Percentiles rank a stretch among this genome's conserved stretches.
These are phyloP conservation scores for Rhizopogon vulgaris DNA, from an alignment of 768 basidiomycete genomes.

Conservation along the genomic window DNA sequence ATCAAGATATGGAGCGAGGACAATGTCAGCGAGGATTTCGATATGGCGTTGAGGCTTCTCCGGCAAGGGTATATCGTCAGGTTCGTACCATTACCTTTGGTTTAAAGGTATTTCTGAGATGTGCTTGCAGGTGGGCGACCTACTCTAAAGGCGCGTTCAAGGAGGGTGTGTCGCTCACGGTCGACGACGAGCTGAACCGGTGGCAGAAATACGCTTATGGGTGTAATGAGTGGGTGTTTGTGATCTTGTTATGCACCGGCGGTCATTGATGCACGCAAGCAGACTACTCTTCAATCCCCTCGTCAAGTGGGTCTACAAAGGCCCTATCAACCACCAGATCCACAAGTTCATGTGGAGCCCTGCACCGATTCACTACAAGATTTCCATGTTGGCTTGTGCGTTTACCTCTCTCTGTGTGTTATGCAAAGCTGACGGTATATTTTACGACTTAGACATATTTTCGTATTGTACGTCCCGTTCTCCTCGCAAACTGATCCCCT, in stretches of 20 bases:
- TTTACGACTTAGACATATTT: conserved; percentile 35
- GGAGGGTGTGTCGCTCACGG: conserved; percentile 86
- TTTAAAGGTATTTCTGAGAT: conserved; percentile 1
- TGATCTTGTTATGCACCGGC: conserved; percentile 10
- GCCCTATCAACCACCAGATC: conserved; percentile 80
- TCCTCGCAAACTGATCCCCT: background rate
- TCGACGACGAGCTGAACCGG: conserved; percentile 84
- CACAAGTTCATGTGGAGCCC: conserved; percentile 70
- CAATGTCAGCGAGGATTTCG: conserved; percentile 65
- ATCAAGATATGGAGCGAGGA: conserved; percentile 67
- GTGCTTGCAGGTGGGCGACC: conserved; percentile 55
- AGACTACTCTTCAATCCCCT: conserved; percentile 85
- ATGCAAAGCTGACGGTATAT: conserved; percentile 1
- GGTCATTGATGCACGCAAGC: conserved; percentile 44
- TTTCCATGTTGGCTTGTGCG: conserved; percentile 51
- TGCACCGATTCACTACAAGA: conserved; percentile 79
- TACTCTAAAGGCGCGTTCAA: conserved; percentile 84
- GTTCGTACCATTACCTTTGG: conserved; percentile 8
- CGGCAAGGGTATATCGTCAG: conserved; percentile 66
- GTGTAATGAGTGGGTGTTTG: conserved; percentile 40
- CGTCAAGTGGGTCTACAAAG: conserved; percentile 66
- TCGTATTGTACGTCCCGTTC: conserved; percentile 39
- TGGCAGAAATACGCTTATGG: conserved; percentile 91
- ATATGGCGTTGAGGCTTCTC: conserved; percentile 61
- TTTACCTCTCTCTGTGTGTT: conserved; percentile 8